Conservation (phyloP, 108 stramenopile species). For the Skeletonema potamos region DNA sequence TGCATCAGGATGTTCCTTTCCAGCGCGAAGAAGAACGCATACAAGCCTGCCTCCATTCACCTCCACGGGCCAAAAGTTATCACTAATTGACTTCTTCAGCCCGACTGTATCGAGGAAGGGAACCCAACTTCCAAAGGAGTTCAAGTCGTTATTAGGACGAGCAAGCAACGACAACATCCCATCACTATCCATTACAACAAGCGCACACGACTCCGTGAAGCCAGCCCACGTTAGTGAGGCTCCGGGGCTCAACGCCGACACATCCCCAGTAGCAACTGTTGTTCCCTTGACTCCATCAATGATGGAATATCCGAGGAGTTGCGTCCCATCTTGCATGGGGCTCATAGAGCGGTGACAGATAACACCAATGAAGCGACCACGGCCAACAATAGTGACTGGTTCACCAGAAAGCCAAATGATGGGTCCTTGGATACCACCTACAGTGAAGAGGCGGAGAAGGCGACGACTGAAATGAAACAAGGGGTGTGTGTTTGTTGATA, state of each 20-base stretch:
- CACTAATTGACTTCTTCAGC: slow-evolving; percentile 70
- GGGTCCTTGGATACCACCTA: slow-evolving; percentile 70
- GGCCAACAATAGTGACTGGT: slow-evolving; percentile 79
- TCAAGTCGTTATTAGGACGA: not conserved
- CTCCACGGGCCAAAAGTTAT: slow-evolving; percentile 78
- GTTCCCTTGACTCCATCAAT: slow-evolving; percentile 63
- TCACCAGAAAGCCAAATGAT: slow-evolving; percentile 79
- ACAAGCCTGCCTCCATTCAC: slow-evolving; percentile 77
- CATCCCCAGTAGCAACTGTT: slow-evolving; percentile 52
- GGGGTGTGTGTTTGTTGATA: slow-evolving; percentile 1
- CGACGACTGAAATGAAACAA: slow-evolving; percentile 46
- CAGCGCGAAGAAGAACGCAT: slow-evolving; percentile 80
- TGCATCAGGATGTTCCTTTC: slow-evolving; percentile 77
- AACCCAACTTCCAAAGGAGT: slow-evolving; percentile 54
- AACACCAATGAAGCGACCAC: slow-evolving; percentile 65
- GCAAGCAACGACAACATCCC: slow-evolving; percentile 85
- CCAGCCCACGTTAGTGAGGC: slow-evolving; percentile 76
- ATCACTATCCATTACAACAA: slow-evolving; percentile 73
- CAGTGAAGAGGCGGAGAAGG: slow-evolving; percentile 74
- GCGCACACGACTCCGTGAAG: slow-evolving; percentile 69
- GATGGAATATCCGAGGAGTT: slow-evolving; percentile 71
- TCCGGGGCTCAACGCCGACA: slow-evolving; percentile 63
- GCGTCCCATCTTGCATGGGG: slow-evolving; percentile 75
- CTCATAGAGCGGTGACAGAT: slow-evolving; percentile 60
- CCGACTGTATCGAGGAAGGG: slow-evolving; percentile 84